Conservation (phyloP, 176 grass and related monocot species). For the Saccharum spontaneum region DNA sequence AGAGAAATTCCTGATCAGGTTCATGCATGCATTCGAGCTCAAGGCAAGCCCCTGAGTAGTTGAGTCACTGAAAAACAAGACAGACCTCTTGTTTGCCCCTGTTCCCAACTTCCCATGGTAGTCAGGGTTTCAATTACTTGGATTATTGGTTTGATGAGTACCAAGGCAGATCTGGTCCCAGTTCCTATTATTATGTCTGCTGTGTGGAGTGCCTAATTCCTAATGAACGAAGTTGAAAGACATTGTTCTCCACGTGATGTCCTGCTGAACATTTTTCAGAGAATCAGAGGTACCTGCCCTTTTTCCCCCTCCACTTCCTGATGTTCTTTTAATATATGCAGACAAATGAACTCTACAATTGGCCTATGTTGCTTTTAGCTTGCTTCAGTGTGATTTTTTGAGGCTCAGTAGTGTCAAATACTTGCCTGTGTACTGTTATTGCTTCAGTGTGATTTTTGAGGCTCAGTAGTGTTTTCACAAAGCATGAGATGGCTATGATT, state of each 20-base stretch:
- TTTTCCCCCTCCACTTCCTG: slow-evolving; percentile 6
- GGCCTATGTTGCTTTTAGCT: slow-evolving; percentile 79
- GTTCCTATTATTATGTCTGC: slow-evolving; percentile 2
- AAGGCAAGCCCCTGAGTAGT: too few species aligned
- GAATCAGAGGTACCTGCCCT: not conserved
- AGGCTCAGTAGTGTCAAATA: not conserved
- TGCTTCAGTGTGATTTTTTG: slow-evolving; percentile 49
- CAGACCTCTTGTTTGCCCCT: too few species aligned
- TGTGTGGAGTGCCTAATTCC: not conserved
- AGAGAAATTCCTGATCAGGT: too few species aligned
- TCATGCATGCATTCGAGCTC: too few species aligned
- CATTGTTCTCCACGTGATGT: not conserved
- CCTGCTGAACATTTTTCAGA: too few species aligned
- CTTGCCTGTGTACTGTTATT: not conserved
- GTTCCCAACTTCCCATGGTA: too few species aligned
- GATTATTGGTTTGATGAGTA: slow-evolving; percentile 21
- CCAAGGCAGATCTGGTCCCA: slow-evolving; percentile 52
- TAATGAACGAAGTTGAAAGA: not conserved
- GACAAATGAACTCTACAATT: slow-evolving; percentile 99
- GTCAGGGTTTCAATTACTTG: too few species aligned
- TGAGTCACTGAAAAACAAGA: too few species aligned
- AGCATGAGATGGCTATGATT: too few species aligned
- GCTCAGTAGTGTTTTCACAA: not conserved
- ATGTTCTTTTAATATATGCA: slow-evolving; percentile 49
- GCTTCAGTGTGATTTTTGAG: not conserved